Percentiles rank a stretch among this genome's conserved stretches.
phyloP scores from a whole-genome alignment of 2,329 filamentous ascomycete species.

The Elsinoe necatrix region DNA sequence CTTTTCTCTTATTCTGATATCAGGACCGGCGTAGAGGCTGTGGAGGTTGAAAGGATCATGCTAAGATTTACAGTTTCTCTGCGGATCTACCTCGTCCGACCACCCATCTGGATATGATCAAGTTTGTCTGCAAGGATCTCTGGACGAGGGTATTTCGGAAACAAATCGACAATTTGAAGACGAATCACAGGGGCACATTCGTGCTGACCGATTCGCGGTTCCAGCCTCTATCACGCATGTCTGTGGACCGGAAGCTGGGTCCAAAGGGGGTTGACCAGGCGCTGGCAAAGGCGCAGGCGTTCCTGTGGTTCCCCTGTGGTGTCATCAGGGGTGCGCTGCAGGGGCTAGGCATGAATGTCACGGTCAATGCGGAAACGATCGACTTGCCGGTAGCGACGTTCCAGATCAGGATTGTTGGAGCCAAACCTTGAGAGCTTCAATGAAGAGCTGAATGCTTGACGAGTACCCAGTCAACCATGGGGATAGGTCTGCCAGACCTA shows the following conservation, averaged over 20 bases:
- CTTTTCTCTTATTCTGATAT: slow-evolving; percentile 8
- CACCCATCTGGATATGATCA: slow-evolving; percentile 90
- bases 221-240: slow-evolving; percentile 82
- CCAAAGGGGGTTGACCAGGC: slow-evolving; percentile 33
- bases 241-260: slow-evolving; percentile 49
- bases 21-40: background rate
- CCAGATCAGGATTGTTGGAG: slow-evolving; percentile 78
- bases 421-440: slow-evolving; percentile 50
- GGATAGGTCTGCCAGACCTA: too few species aligned
- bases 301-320: slow-evolving; percentile 91
- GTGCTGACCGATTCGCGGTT: slow-evolving; percentile 91
- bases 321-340: slow-evolving; percentile 85
- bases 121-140: slow-evolving; percentile 96
- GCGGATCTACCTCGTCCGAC: slow-evolving; percentile 78
- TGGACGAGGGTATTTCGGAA: slow-evolving; percentile 94
- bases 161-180: slow-evolving; percentile 97
- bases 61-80: slow-evolving; percentile 57
- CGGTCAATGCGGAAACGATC: slow-evolving; percentile 79
- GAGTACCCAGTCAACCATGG: too few species aligned
- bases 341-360: slow-evolving; percentile 83
- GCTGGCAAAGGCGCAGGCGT: slow-evolving; percentile 71
- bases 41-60: background rate
- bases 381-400: slow-evolving; percentile 86
- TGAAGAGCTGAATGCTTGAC: too few species aligned
- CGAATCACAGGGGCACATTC: slow-evolving; percentile 93